Conservation (phyloP, 2,329 filamentous ascomycete genomes). For the Aspergillus terreus region DNA sequence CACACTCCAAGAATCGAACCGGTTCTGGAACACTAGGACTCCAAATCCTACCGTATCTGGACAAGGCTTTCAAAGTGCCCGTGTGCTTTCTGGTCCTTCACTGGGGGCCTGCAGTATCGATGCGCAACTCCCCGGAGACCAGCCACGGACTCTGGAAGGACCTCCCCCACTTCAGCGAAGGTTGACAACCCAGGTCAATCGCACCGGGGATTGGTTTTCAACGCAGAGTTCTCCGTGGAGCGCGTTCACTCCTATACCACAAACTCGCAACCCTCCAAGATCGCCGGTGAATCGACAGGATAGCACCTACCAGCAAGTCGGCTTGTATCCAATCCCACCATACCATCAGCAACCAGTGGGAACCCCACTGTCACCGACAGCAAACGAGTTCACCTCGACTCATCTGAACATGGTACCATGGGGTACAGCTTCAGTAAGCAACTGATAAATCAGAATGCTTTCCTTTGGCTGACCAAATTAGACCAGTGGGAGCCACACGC, state of each 20-base stretch:
- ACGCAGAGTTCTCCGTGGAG: constrained; percentile 32
- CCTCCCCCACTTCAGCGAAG: constrained; percentile 24
- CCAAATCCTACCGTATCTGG: constrained; percentile 17
- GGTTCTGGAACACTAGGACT: constrained; percentile 28
- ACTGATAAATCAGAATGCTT: constrained; percentile 4
- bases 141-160: constrained; percentile 24
- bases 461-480: constrained; percentile 19
- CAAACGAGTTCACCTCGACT: constrained; percentile 66
- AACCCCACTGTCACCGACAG: constrained; percentile 68
- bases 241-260: constrained; percentile 24
- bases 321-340: constrained; percentile 31
- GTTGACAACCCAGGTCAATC: constrained; percentile 28
- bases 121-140: constrained; percentile 28
- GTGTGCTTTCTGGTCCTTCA: constrained; percentile 34
- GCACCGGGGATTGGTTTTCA: constrained; percentile 31
- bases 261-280: constrained; percentile 22
- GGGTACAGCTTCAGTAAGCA: constrained; percentile 52
- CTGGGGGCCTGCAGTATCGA: constrained; percentile 24
- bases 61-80: constrained; percentile 26
- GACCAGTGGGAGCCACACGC: constrained; percentile 50
- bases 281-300: constrained; percentile 26
- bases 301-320: constrained; percentile 32
- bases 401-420: constrained; percentile 24
- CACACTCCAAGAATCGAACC: constrained; percentile 25
- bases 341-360: constrained; percentile 58